These are phyloP conservation scores for Ramaria sp. DNA, from an alignment of 768 basidiomycete species.

Conservation along the genomic window DNA sequence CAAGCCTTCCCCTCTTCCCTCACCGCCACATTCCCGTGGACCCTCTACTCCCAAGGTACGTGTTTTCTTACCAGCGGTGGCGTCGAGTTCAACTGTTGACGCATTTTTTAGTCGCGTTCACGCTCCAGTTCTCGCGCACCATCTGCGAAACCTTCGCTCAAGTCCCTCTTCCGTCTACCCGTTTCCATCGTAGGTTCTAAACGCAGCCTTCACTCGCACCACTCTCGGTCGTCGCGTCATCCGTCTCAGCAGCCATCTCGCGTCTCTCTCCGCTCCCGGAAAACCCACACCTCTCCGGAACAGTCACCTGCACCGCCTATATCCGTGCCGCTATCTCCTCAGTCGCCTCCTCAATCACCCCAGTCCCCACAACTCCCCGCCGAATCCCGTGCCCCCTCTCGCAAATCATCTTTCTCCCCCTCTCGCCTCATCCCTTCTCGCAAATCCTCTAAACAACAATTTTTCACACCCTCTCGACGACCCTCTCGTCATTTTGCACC, in stretches of 20 bases:
- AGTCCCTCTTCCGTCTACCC: not conserved
- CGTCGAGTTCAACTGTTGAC: not conserved
- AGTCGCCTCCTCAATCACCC: not conserved
- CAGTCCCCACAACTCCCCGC: not conserved
- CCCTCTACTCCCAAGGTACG: slow-evolving; percentile 5
- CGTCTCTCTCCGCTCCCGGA: not conserved
- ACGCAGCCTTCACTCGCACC: not conserved
- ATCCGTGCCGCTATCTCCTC: not conserved
- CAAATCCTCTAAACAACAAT: slow-evolving; percentile 4
- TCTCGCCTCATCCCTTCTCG: not conserved
- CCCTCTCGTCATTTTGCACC: slow-evolving; percentile 6
- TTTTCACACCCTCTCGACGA: slow-evolving; percentile 6
- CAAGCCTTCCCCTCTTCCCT: not conserved
- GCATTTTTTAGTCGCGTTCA: not conserved
- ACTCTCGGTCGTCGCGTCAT: not conserved
- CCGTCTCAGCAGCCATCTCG: not conserved
- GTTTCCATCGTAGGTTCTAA: not conserved
- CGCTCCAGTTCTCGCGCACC: not conserved
- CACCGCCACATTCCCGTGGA: slow-evolving; percentile 1
- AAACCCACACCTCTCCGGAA: not conserved
- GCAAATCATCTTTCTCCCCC: slow-evolving; percentile 4
- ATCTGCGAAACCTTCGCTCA: not conserved
- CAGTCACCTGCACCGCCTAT: not conserved
- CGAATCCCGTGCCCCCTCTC: not conserved
- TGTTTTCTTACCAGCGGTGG: not conserved